Conservation (phyloP, 139 green algal species). For the Chlorella vulgaris region DNA sequence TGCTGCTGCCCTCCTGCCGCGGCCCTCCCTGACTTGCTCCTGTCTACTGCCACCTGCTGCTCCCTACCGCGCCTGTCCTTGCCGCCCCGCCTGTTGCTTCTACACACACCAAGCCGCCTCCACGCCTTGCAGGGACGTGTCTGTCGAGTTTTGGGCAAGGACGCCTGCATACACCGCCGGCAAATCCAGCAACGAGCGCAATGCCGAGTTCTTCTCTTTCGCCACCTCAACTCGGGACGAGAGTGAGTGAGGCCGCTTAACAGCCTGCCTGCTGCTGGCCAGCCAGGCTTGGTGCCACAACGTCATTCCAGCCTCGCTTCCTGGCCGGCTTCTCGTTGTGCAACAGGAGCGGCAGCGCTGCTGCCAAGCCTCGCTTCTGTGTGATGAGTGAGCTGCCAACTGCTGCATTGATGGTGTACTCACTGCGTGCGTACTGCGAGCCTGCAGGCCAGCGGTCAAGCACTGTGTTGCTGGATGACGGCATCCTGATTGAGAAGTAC, state of each 20-base stretch:
- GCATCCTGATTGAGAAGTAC: slow-evolving; percentile 81
- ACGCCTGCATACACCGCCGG: slow-evolving; percentile 47
- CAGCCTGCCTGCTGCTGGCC: neutral
- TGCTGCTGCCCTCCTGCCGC: too few relatives aligned
- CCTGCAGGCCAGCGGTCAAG: neutral
- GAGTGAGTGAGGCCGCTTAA: neutral
- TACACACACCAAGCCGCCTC: neutral
- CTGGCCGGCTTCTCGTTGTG: neutral
- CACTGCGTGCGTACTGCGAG: neutral
- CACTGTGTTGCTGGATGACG: slow-evolving; percentile 76
- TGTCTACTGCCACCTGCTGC: too few relatives aligned
- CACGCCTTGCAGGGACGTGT: slow-evolving; percentile 56
- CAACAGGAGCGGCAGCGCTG: neutral
- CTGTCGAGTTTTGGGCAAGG: slow-evolving; percentile 82
- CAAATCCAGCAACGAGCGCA: slow-evolving; percentile 24
- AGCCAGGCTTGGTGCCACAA: neutral
- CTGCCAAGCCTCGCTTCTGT: neutral
- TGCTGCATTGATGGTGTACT: neutral
- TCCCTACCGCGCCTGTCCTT: too few relatives aligned
- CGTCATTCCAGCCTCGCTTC: neutral
- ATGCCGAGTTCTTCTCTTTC: slow-evolving; percentile 65
- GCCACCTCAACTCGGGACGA: slow-evolving; percentile 37
- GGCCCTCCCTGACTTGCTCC: too few relatives aligned
- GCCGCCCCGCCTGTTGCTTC: too few relatives aligned
- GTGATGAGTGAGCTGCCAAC: neutral